Base-by-base conservation (phyloP, 2,329 filamentous ascomycete genomes). In the Daldinia sp. region DNA sequence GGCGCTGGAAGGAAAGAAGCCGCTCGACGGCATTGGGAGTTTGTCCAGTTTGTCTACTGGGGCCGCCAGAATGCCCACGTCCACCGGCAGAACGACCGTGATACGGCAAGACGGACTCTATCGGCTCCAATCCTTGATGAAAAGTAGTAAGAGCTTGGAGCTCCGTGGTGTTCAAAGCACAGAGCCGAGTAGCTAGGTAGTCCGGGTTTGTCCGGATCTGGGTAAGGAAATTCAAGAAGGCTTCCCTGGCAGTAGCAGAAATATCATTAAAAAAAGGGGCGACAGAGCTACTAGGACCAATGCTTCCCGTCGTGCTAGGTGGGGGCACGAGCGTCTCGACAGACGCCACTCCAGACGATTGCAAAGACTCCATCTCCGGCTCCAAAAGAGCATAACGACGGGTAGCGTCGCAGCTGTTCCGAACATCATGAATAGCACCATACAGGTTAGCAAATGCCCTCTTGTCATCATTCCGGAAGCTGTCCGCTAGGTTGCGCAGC, bases 151-250 rank as follows among this genome's bases (percentile, higher is more conserved):
- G 83, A 58, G 89, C 85, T 69, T 89, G 86, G 55, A 97, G 84
- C 77, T 98, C 94, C 64, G 87, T 80, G 61, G 89, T 87, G 57
- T 88, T 89, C 69, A 99, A 82, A 71, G 86, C 88, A 75, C 88
- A 88, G 68, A 99, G 85, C 68, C 94, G 87, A 67, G 91, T 88
- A 72, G 94, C 92, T 76, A 99, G 77, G 77, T 96, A 98, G 72
- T 94, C 89, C 34, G 93, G 89, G 75, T 97, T 94, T 66, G 90
- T 93, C 70, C 94, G 88, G 66, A 97, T 85, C 77, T 92, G 87
- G 49, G 87, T 89, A 70, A 98, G 80, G 73, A 98, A 94, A 65
- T 88, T 86, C 61, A 97, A 76, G 61, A 97, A 87, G 41, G 89
- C 87, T 64, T 92, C 87, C 73, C 92, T 84, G 58, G 92, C 88